Evolutionary conservation across 2,329 filamentous ascomycete species (phyloP), one percentile per base, ranked within the genome.

Genomic region (Clonostachys byssicola): DNA sequence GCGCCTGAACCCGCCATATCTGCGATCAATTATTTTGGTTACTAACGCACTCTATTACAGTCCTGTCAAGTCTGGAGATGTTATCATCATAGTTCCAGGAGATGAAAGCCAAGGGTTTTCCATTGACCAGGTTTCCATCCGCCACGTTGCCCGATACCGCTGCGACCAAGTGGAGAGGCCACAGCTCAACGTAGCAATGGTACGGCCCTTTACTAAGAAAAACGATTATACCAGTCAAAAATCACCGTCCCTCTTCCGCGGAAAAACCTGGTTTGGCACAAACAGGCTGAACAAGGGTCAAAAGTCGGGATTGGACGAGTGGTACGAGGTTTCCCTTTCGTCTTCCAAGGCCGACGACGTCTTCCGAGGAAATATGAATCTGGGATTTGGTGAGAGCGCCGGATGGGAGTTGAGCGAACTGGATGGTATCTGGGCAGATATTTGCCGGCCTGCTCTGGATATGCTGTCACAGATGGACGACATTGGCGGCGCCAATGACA

Each of bases 391-490:
- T 2, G 51, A 60, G 9, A 51, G 42, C 35, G 47, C 56, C 4
- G 34, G 23, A 2, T 67, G 62, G 63, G 54, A 49, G 6, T 38
- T 44, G 6, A 51, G 61, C 1, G 33, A 51, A 17, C 46, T 65
- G 12, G 49, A 57, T 6, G 56, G 55, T 3, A 43, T 56, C 1
- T 53, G 65, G 16, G 51, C 53, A 16, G 52, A 56, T 12, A 50
- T 68, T 6, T 63, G 57, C 40, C 49, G 52, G 12, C 57, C 60
- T 4, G 61, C 59, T 0, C 35, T 67, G 6, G 51, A 47, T 3
- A 63, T 66, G 57, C 48, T 66, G 12, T 46, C 51, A 1, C 49
- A 55, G n/a, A 63, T 67, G 60, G 63, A 67, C 45, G 38, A 48
- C 1, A 51, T 66, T 12, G 65, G 65, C 1, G 34, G 42, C 5